phyloP scores from a whole-genome alignment of 306 rosid species.

The Vigna nakashimae region DNA sequence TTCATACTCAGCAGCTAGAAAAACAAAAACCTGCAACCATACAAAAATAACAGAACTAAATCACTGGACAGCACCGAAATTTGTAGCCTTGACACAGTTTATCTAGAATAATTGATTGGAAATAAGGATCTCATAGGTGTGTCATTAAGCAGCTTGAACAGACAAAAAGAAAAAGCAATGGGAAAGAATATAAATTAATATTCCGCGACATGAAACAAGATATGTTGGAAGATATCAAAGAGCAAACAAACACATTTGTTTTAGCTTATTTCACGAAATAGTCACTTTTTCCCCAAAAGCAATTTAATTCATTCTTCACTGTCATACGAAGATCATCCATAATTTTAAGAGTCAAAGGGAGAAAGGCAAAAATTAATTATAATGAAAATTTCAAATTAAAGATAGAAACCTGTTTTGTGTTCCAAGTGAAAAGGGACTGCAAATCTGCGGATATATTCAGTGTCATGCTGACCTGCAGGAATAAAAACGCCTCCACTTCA shows the following conservation, averaged over 20 bases:
- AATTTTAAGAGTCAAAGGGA: slow-evolving; percentile 24
- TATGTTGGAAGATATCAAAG: too few relatives aligned
- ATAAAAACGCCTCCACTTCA: slow-evolving; percentile 36
- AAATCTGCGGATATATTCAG: slow-evolving; percentile 90
- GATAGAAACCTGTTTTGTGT: slow-evolving; percentile 87
- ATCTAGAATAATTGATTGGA: slow-evolving; percentile 10
- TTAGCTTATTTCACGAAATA: background rate
- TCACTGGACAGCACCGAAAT: slow-evolving; percentile 23
- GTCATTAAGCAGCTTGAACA: background rate
- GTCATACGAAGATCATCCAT: slow-evolving; percentile 1
- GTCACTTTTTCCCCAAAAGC: background rate
- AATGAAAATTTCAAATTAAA: slow-evolving; percentile 30
- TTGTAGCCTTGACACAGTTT: slow-evolving; percentile 15
- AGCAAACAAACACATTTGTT: background rate
- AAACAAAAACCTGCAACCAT: slow-evolving; percentile 82
- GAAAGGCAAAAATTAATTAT: background rate
- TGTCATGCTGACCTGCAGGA: slow-evolving; percentile 85
- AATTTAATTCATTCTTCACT: slow-evolving; percentile 8
- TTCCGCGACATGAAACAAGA: slow-evolving; percentile 21
- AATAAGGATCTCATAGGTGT: background rate
- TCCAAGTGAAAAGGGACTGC: slow-evolving; percentile 96
- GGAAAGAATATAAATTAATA: background rate
- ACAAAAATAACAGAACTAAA: slow-evolving; percentile 39
- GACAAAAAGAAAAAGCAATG: slow-evolving; percentile 14
- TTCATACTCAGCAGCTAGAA: slow-evolving; percentile 91